phyloP scores from a whole-genome alignment of 305 asterid genomes.

The Galium porrigens region DNA sequence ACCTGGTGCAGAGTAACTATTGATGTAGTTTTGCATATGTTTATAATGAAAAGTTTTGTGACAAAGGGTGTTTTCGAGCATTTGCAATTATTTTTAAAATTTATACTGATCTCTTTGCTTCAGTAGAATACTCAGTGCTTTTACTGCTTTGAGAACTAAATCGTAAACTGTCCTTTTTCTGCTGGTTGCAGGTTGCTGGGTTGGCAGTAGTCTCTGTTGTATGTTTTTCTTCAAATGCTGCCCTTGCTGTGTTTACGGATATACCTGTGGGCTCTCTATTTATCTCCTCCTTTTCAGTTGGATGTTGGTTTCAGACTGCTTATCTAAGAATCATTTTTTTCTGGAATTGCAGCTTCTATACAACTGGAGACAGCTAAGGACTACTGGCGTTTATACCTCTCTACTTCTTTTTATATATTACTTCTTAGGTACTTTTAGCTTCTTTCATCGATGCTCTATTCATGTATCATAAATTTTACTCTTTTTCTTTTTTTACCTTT shows the following conservation, averaged over 20 bases:
- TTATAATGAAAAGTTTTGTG: not conserved
- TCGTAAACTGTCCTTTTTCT: not conserved
- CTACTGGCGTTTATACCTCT: conserved; percentile 21
- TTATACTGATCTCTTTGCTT: not conserved
- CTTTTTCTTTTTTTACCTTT: not conserved
- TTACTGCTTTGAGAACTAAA: not conserved
- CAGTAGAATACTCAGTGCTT: not conserved
- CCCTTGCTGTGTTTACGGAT: conserved; percentile 49
- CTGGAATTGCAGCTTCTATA: conserved; percentile 29
- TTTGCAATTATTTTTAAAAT: not conserved
- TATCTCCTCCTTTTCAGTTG: conserved; percentile 3
- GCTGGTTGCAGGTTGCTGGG: conserved; percentile 35
- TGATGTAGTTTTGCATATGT: not conserved
- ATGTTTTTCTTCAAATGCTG: conserved; percentile 68
- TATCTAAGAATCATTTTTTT: conserved; percentile 7
- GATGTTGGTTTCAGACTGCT: conserved; percentile 5
- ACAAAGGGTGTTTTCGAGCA: not conserved
- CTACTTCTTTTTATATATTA: conserved; percentile 32
- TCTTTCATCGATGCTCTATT: conserved; percentile 4
- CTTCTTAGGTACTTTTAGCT: conserved; percentile 26
- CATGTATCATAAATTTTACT: not conserved
- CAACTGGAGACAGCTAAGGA: conserved; percentile 29
- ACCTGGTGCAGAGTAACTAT: conserved; percentile 1
- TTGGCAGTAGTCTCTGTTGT: conserved; percentile 66
- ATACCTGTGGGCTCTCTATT: conserved; percentile 52